Evolutionary conservation across 257 asterid genomes (phyloP).

Genomic region (Capsicum rhomboideum): DNA sequence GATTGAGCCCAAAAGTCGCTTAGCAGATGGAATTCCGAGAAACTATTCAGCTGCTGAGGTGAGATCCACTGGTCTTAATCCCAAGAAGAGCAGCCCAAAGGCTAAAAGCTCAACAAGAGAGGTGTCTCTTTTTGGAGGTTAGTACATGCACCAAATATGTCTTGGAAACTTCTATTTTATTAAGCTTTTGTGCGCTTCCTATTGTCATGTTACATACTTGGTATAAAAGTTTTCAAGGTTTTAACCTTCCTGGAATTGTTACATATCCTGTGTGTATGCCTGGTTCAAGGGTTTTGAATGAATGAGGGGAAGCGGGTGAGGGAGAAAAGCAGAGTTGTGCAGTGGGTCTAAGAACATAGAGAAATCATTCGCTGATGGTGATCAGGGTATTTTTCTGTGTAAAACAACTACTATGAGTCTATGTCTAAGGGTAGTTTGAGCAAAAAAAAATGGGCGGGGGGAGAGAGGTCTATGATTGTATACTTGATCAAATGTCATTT

Average conservation of each 20-base stretch:
- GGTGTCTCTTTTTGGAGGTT: slow-evolving; percentile 94
- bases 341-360: not conserved
- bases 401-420: not conserved
- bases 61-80: slow-evolving; percentile 42
- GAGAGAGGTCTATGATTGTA: not conserved
- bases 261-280: not conserved
- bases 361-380: not conserved
- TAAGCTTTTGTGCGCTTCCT: not conserved
- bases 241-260: not conserved
- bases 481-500: not conserved
- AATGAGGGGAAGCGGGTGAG: not conserved
- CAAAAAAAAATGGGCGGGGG: not conserved
- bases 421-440: not conserved
- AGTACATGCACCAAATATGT: slow-evolving; percentile 16
- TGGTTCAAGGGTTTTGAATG: not conserved
- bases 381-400: not conserved
- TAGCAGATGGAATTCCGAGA: slow-evolving; percentile 57
- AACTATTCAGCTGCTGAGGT: slow-evolving; percentile 49
- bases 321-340: not conserved
- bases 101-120: slow-evolving; percentile 75
- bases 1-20: slow-evolving; percentile 76
- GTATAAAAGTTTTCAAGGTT: not conserved
- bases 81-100: slow-evolving; percentile 88
- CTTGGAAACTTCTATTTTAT: not conserved
- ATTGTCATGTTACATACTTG: not conserved